These are phyloP conservation scores for Trypanosoma theileri DNA, from an alignment of 208 protist genomes.

Conservation along the genomic window DNA sequence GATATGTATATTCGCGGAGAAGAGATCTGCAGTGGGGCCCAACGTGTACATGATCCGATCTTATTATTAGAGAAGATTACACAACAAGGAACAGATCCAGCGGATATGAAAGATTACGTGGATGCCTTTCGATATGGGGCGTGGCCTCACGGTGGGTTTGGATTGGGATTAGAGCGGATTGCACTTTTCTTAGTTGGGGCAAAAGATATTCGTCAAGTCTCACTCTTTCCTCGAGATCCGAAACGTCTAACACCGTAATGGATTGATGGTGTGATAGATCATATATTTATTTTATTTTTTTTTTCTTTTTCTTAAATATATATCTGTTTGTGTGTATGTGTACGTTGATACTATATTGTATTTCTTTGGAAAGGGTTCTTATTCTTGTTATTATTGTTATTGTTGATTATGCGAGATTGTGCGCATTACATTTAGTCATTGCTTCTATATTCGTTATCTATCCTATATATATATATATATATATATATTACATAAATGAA, in stretches of 20 bases:
- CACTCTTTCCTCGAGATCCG: slow-evolving; percentile 98
- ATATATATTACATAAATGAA: too few species aligned
- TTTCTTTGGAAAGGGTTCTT: not conserved
- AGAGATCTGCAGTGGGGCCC: slow-evolving; percentile 99
- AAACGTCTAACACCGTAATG: slow-evolving; percentile 92
- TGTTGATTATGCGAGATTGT: not conserved
- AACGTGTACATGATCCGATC: slow-evolving; percentile 96
- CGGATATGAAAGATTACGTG: slow-evolving; percentile 92
- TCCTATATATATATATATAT: too few species aligned
- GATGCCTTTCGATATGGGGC: slow-evolving; percentile 97
- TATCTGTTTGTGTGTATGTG: not conserved
- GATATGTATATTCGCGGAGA: slow-evolving; percentile 99
- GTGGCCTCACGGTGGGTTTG: slow-evolving; percentile 98
- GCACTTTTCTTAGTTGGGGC: slow-evolving; percentile 96
- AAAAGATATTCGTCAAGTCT: slow-evolving; percentile 96
- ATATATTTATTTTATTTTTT: slow-evolving; percentile 7
- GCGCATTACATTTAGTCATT: too few species aligned
- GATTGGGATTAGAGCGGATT: slow-evolving; percentile 98
- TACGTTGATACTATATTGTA: too few species aligned
- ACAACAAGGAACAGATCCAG: slow-evolving; percentile 38
- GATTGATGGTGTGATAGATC: not conserved
- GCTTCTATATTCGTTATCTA: too few species aligned
- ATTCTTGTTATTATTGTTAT: slow-evolving; percentile 6
- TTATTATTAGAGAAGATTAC: slow-evolving; percentile 76
- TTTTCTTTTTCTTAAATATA: not conserved